Base-by-base conservation (phyloP, 306 rosid species). In the Quercus variabilis region DNA sequence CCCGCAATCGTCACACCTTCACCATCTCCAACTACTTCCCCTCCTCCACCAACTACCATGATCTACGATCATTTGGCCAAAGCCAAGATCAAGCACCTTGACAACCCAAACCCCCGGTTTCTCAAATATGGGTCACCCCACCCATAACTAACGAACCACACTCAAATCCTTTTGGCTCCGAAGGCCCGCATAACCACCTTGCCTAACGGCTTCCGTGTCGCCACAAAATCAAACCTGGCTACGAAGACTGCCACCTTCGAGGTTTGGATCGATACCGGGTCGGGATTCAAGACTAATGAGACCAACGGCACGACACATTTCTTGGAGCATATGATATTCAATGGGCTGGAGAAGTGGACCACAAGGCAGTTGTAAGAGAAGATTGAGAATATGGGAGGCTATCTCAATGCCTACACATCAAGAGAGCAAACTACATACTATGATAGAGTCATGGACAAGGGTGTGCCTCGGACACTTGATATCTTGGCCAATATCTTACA, bases 351-450 rank as follows among this genome's bases (percentile, higher is more conserved):
- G 21, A 83, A 80, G 86, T 81, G 95, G 81, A 86, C 91, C 17
- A 92, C 93, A 1, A 83, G 91, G 21, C 82, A 82, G 67, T 84
- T 95, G 2, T 97, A 95, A 79, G 97, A 91, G 69, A 97, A 95
- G 87, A 87, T 92, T 49, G 99, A 95, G 92, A 95, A 92, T 81
- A 95, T 92, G 97, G 97, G 98, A 3, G 99, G 99, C 0, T 98
- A 95, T 59, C 78, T 95, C 78, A 95, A 95, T 76, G 99, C 98
- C 0, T 92, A 95, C 82, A 95, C 89, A 1, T 94, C 97, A 4
- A 87, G 97, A 89, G 97, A 94, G 70, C 97, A 92, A 57, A 94
- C 98, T 1, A 92, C 97, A 0, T 94, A 94, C 46, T 94, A 94
- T 33, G 98, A 94, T 1, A 89, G 92, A 84, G 97, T 94, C 18